Evolutionary conservation across 306 rosid species (phyloP).

Genomic region (Calophaca sinica): DNA sequence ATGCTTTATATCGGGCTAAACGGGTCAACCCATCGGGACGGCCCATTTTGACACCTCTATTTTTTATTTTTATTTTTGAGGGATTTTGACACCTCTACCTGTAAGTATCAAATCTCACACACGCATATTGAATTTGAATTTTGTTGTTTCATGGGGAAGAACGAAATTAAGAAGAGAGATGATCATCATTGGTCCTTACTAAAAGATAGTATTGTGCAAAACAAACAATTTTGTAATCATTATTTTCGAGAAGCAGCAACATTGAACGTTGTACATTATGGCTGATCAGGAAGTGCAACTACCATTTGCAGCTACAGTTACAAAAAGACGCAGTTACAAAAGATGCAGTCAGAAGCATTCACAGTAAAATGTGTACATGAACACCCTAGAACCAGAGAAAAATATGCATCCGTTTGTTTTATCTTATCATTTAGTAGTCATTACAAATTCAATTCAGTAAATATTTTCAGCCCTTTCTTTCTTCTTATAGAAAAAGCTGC

Average conservation of each 20-base stretch:
- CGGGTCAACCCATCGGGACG: too few species aligned
- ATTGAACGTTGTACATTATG: slow-evolving; percentile 46
- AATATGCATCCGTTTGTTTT: background rate
- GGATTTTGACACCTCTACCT: too few species aligned
- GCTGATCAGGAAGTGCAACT: slow-evolving; percentile 42
- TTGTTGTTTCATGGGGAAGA: too few species aligned
- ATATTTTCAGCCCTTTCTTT: background rate
- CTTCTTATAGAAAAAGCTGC: background rate
- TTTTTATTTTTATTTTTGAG: too few species aligned
- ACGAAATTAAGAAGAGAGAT: background rate
- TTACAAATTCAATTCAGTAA: slow-evolving; percentile 1
- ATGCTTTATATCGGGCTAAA: too few species aligned
- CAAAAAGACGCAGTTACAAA: background rate
- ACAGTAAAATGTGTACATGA: slow-evolving; percentile 21
- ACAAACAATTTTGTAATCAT: background rate
- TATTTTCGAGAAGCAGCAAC: slow-evolving; percentile 15
- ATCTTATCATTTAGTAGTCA: slow-evolving; percentile 18
- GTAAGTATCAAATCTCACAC: too few species aligned
- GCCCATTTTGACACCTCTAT: too few species aligned
- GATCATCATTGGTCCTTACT: background rate
- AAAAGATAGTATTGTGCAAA: slow-evolving; percentile 1
- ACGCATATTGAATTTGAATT: too few species aligned
- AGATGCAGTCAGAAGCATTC: slow-evolving; percentile 33
- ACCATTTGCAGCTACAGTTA: slow-evolving; percentile 33
- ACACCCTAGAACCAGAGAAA: slow-evolving; percentile 10